These are phyloP conservation scores for Pseudonitzschia multiseries DNA, from an alignment of 108 stramenopile species.

Conservation along the genomic window DNA sequence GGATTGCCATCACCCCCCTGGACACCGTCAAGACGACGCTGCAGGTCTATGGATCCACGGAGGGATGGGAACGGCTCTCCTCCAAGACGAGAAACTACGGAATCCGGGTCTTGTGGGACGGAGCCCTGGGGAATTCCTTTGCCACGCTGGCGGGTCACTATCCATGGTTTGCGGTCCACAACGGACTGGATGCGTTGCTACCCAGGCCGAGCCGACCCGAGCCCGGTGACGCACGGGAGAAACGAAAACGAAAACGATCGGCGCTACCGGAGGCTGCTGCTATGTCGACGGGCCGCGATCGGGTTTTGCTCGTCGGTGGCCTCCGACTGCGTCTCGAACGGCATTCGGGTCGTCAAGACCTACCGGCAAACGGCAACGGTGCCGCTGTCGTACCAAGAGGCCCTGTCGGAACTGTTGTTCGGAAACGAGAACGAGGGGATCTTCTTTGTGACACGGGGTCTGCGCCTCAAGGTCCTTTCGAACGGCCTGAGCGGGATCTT, in stretches of 20 bases:
- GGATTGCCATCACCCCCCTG: conserved; percentile 82
- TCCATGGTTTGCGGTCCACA: conserved; percentile 78
- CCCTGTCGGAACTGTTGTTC: conserved; percentile 40
- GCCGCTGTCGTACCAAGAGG: conserved; percentile 41
- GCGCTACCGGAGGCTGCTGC: not conserved
- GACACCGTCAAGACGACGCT: conserved; percentile 87
- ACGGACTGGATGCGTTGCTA: conserved; percentile 38
- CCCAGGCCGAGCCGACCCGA: conserved; percentile 30
- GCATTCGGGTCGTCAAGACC: conserved; percentile 87
- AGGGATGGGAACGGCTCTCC: conserved; percentile 48
- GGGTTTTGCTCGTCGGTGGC: conserved; percentile 71
- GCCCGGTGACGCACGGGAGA: not conserved
- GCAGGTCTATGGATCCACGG: conserved; percentile 80
- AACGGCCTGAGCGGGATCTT: conserved; percentile 57
- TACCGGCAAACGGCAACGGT: conserved; percentile 85
- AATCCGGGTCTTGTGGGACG: conserved; percentile 66
- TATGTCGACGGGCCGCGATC: conserved; percentile 47
- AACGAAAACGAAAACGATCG: not conserved
- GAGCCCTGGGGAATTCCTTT: conserved; percentile 74
- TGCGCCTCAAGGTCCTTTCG: conserved; percentile 49
- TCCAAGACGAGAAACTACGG: conserved; percentile 61
- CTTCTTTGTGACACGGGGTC: conserved; percentile 52
- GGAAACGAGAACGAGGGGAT: conserved; percentile 28
- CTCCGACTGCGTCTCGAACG: conserved; percentile 79
- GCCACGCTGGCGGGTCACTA: conserved; percentile 86